Evolutionary conservation across 2,329 filamentous ascomycete species (phyloP), one percentile per base, ranked within the genome.

Genomic region (Trichoderma endophyticum): DNA sequence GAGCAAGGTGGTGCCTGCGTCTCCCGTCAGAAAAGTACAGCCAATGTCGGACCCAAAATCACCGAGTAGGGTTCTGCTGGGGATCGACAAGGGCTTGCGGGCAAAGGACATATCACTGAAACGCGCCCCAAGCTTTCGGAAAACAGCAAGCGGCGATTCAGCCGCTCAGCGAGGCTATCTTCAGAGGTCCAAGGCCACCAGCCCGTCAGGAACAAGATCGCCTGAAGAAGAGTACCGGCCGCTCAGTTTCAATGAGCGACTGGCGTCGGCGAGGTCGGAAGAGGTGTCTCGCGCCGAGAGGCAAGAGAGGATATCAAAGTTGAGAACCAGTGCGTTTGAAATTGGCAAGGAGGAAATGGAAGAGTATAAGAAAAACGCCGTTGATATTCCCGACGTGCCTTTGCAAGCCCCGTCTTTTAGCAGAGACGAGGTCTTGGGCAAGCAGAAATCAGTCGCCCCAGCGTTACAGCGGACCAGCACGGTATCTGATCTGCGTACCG

Each of bases 21-120:
- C 90, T 9, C 89, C 94, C 0, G 92, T 95, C 5, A 91, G 86
- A 83, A 80, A 89, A 83, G 75, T 84, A 76, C 82, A 86, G 80
- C 81, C 84, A 15, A 79, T 81, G 1, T 78, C 85, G 2, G 84
- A 88, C 15, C 90, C 90, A 43, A 89, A 87, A 30, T 98, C 95
- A 1, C 95, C 96, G 1, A 92, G 92, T 68, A 87, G 95, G 73
- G 88, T 96, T 15, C 82, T 94, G 21, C 81, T 98, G 18, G 95
- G 96, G 6, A 97, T 98, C 73, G 95, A 97, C 81, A 97, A 97
- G 79, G 94, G 94, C 1, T 83, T 95, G 43, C 92, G 87, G 76
- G 94, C 91, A 2, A 89, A 89, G 72, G 94, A 98, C 77, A 86
- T 98, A 36, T 98, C 95, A 3, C 83, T 98, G 32, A 96, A 93